Evolutionary conservation across 371 early-diverging fungal species (phyloP).

Genomic region (Dipsacomyces acuminosporus): DNA sequence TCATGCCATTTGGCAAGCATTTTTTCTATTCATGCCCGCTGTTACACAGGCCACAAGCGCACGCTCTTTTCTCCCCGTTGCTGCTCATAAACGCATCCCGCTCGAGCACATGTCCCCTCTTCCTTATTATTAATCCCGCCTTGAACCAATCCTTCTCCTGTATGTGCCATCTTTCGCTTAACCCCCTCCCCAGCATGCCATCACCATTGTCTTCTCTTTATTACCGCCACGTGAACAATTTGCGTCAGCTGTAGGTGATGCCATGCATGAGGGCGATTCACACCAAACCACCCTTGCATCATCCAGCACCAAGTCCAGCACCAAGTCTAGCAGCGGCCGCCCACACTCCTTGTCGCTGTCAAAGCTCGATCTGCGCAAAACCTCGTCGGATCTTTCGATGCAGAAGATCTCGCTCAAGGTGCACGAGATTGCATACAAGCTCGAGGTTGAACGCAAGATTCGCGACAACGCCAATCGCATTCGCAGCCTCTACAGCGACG

Average conservation of each 20-base stretch:
- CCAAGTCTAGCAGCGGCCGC: constrained; percentile 9
- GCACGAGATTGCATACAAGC: constrained; percentile 76
- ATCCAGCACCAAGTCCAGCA: constrained; percentile 8
- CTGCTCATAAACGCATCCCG: no score
- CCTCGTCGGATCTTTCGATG: constrained; percentile 69
- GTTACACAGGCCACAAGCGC: no score
- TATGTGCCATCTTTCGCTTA: no score
- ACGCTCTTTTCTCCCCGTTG: no score
- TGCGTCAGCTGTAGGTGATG: constrained; percentile 9
- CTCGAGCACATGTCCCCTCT: no score
- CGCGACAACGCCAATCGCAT: constrained; percentile 68
- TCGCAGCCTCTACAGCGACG: constrained; percentile 45
- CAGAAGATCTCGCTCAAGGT: constrained; percentile 83
- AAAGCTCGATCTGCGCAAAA: constrained; percentile 62
- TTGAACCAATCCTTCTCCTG: no score
- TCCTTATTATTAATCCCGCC: no score
- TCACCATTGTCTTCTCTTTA: no score
- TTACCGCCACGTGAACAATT: no score
- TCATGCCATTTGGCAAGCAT: no score
- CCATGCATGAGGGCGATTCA: constrained; percentile 12
- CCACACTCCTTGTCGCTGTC: constrained; percentile 38
- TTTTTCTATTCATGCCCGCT: no score
- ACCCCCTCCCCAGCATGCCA: no score
- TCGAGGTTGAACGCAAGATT: constrained; percentile 85
- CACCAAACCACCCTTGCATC: constrained; percentile 15